Percentiles rank a stretch among this genome's conserved stretches.
Conservation (phyloP, 805 yeast species). For the Zygotorulaspora sp. region DNA sequence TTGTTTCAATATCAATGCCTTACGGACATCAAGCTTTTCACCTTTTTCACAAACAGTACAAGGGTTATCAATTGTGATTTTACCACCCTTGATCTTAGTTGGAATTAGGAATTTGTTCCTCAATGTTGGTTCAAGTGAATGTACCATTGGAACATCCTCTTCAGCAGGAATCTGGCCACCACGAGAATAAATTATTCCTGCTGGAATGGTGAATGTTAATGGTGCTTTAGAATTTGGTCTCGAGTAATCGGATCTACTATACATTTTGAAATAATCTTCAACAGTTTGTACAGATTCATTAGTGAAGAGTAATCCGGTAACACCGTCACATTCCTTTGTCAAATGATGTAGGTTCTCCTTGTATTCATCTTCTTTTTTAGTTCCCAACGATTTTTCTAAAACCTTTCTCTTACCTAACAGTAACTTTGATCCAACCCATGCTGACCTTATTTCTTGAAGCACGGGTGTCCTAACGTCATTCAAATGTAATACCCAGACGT, state of each 20-base stretch:
- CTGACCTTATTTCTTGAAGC: conserved; percentile 84
- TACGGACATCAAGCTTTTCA: conserved; percentile 77
- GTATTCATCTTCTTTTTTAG: conserved; percentile 82
- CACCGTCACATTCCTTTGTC: conserved; percentile 61
- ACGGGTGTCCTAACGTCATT: conserved; percentile 96
- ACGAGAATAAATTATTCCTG: conserved; percentile 86
- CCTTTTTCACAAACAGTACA: conserved; percentile 78
- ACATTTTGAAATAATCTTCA: conserved; percentile 77
- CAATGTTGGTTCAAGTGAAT: conserved; percentile 88
- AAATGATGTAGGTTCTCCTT: conserved; percentile 75
- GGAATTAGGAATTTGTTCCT: conserved; percentile 89
- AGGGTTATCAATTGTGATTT: conserved; percentile 70
- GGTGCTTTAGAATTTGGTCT: conserved; percentile 87
- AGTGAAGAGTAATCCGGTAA: conserved; percentile 84
- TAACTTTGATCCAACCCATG: conserved; percentile 88
- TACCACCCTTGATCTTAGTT: conserved; percentile 85
- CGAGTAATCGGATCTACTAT: conserved; percentile 74
- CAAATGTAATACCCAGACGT: conserved; percentile 78
- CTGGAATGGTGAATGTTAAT: conserved; percentile 78
- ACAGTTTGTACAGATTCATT: conserved; percentile 87
- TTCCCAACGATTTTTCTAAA: conserved; percentile 87
- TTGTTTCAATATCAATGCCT: conserved; percentile 86
- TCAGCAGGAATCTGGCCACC: conserved; percentile 89
- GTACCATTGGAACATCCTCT: conserved; percentile 96
- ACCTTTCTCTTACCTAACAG: conserved; percentile 91